These are phyloP conservation scores for Thielaviopsis punctulata DNA, from an alignment of 2,329 filamentous ascomycete genomes.

Conservation along the genomic window DNA sequence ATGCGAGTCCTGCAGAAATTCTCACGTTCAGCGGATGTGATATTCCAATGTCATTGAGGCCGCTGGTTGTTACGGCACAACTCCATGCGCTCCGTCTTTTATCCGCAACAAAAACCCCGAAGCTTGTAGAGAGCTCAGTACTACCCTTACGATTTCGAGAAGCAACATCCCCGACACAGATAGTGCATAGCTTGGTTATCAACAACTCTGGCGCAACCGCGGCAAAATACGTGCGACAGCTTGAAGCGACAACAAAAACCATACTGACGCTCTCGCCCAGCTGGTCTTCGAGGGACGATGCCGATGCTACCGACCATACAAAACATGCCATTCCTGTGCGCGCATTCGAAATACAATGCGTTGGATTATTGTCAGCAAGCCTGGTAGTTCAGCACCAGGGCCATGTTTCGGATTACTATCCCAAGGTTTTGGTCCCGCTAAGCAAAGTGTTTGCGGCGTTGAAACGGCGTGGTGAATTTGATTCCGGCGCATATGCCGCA, in stretches of 20 bases:
- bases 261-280: constrained; percentile 51
- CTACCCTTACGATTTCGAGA: constrained; percentile 35
- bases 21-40: constrained; percentile 39
- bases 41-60: constrained; percentile 27
- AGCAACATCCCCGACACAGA: constrained; percentile 7
- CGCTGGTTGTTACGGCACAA: constrained; percentile 46
- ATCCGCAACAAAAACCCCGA: constrained; percentile 39
- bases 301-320: constrained; percentile 32
- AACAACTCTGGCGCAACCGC: constrained; percentile 22
- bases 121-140: constrained; percentile 39
- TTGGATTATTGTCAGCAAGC: constrained; percentile 31
- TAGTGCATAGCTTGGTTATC: constrained; percentile 1
- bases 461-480: constrained; percentile 9
- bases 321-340: constrained; percentile 37
- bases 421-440: constrained; percentile 8
- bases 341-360: constrained; percentile 44
- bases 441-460: constrained; percentile 11
- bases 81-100: constrained; percentile 48
- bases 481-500: constrained; percentile 3
- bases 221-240: constrained; percentile 43
- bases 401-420: constrained; percentile 7
- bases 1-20: constrained; percentile 28
- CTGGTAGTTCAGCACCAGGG: constrained; percentile 9
- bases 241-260: constrained; percentile 48
- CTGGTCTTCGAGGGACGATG: constrained; percentile 46